Evolutionary conservation across 441 rosid species (phyloP).

Genomic region (Metrosideros polymorpha): DNA sequence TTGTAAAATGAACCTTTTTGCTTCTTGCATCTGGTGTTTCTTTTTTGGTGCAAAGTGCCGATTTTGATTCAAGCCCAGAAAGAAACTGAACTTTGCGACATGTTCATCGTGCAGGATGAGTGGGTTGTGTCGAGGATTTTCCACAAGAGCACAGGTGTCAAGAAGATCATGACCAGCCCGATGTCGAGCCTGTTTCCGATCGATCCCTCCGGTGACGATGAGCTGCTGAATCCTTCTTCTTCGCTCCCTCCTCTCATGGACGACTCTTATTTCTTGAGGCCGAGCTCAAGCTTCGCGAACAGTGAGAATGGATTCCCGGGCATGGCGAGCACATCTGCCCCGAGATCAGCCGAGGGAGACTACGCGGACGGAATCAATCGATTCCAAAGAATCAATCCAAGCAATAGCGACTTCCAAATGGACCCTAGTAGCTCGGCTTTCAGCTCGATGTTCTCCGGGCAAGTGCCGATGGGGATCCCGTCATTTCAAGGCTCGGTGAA

Average conservation of each 20-base stretch:
- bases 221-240: not conserved
- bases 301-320: not conserved
- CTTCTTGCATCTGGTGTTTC: not conserved
- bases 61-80: not conserved
- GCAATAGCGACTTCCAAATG: not conserved
- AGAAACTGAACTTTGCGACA: not conserved
- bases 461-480: not conserved
- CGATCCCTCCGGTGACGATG: not conserved
- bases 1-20: not conserved
- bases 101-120: not conserved
- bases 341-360: not conserved
- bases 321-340: not conserved
- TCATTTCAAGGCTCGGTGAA: not conserved
- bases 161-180: not conserved
- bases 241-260: not conserved
- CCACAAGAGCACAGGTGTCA: constrained; percentile 8
- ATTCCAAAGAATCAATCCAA: not conserved
- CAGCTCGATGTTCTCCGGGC: not conserved
- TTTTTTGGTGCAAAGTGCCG: not conserved
- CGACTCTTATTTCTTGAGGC: not conserved
- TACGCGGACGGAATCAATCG: not conserved
- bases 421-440: not conserved
- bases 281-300: not conserved
- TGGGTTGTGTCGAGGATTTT: constrained; percentile 9
- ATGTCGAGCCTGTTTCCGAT: not conserved